Percentiles rank a stretch among this genome's conserved stretches.
Conservation (phyloP, 331 rosid species). For the Acacia pycnantha region DNA sequence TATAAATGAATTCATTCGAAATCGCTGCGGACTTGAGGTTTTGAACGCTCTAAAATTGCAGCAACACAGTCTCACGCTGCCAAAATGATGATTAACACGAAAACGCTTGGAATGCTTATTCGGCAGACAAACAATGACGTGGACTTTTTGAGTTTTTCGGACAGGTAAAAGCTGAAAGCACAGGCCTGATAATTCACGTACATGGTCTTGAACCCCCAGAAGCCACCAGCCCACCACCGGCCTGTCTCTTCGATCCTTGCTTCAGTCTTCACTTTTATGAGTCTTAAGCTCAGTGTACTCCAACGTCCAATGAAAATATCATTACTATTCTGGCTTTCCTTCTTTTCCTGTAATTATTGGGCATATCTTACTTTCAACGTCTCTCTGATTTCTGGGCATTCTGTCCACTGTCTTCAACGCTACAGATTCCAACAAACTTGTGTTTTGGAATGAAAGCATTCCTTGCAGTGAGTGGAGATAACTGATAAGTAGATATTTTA, state of each 20-base stretch:
- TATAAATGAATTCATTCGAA: too few species aligned
- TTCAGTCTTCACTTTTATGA: background rate
- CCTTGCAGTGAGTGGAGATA: slow-evolving; percentile 24
- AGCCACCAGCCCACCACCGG: too few species aligned
- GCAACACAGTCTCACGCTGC: too few species aligned
- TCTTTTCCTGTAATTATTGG: background rate
- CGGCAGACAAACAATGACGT: background rate
- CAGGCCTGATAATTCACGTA: background rate
- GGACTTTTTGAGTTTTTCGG: background rate
- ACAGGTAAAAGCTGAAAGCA: background rate
- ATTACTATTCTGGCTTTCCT: background rate
- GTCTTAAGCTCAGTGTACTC: too few species aligned
- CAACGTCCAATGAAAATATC: background rate
- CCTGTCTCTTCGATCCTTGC: background rate
- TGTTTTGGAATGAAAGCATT: slow-evolving; percentile 9
- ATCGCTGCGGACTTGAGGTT: too few species aligned
- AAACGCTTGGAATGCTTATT: too few species aligned
- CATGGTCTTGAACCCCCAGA: background rate
- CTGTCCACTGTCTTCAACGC: background rate
- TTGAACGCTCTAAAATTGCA: too few species aligned
- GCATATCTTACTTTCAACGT: background rate
- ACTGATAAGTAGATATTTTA: too few species aligned
- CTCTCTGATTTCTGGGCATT: slow-evolving; percentile 8
- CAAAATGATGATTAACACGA: too few species aligned
- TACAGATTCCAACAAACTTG: background rate